Evolutionary conservation across 345 rosid genomes (phyloP).

Genomic region (Chamaenerion angustifolium): DNA sequence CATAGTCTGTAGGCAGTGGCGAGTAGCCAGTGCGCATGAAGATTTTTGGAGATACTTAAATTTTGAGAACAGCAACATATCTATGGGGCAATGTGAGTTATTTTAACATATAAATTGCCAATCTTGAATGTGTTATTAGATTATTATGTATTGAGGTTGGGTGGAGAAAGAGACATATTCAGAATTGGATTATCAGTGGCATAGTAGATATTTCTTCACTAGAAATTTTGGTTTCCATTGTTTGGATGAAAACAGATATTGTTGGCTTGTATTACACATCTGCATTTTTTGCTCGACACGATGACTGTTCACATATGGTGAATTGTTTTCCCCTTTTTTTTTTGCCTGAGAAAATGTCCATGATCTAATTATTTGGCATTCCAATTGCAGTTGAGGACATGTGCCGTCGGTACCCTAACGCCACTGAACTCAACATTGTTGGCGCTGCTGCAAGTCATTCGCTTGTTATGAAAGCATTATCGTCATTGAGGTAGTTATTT

Average conservation of each 20-base stretch:
- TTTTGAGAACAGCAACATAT: conserved; percentile 65
- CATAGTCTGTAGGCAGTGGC: conserved; percentile 92
- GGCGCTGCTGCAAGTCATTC: conserved; percentile 47
- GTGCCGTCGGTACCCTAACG: conserved; percentile 79
- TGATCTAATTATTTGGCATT: not conserved
- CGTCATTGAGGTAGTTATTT: conserved; percentile 41
- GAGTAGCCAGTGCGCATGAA: conserved; percentile 85
- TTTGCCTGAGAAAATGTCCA: not conserved
- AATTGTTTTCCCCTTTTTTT: too few relatives aligned
- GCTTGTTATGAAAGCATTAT: conserved; percentile 63
- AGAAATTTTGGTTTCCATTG: too few relatives aligned
- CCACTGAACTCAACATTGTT: conserved; percentile 65
- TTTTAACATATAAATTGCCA: not conserved
- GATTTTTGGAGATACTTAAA: conserved; percentile 91
- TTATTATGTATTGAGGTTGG: too few relatives aligned
- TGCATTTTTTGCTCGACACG: too few relatives aligned
- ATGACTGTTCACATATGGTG: too few relatives aligned
- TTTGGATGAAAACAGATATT: too few relatives aligned
- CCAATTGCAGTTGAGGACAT: conserved; percentile 65
- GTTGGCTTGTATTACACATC: too few relatives aligned
- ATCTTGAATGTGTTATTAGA: not conserved
- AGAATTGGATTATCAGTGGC: too few relatives aligned
- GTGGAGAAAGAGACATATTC: too few relatives aligned
- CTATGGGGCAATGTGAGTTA: conserved; percentile 75
- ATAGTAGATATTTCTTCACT: too few relatives aligned